Conservation (phyloP, 2,329 filamentous ascomycete genomes). For the Colletotrichum tofieldiae region DNA sequence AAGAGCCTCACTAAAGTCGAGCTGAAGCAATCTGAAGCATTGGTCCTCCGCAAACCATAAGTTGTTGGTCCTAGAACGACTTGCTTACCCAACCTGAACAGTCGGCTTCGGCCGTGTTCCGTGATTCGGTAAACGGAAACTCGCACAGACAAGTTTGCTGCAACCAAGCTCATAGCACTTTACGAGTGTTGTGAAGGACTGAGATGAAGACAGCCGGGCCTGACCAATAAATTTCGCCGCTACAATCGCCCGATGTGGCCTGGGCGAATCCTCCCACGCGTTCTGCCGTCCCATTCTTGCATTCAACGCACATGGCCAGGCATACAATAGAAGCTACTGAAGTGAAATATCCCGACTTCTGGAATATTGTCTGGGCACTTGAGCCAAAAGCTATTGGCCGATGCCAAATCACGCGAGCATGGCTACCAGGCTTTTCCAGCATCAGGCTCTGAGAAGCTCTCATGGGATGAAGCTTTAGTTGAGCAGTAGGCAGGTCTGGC, state of each 20-base stretch:
- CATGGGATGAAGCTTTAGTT: constrained; percentile 13
- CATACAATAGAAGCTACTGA: background rate
- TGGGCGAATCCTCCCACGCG: background rate
- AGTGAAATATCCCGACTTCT: background rate
- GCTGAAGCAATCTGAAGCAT: constrained; percentile 2
- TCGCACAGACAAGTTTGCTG: constrained; percentile 24
- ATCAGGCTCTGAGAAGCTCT: background rate
- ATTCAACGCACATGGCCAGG: constrained; percentile 5
- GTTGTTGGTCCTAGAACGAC: background rate
- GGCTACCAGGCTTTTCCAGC: background rate
- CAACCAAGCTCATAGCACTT: background rate
- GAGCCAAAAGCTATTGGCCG: constrained; percentile 9
- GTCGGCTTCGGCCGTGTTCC: constrained; percentile 6
- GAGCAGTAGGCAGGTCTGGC: constrained; percentile 12
- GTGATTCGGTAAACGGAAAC: constrained; percentile 6
- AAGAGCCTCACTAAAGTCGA: constrained; percentile 6
- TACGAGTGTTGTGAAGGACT: constrained; percentile 19
- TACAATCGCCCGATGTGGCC: constrained; percentile 3
- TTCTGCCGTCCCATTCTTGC: background rate
- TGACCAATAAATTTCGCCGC: background rate
- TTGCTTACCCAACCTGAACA: constrained; percentile 16
- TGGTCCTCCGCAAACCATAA: background rate
- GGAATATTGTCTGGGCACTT: background rate
- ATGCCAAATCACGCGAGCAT: background rate
- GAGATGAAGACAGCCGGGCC: constrained; percentile 1